A percentile compares a stretch with the other conserved stretches of the same genome.
These are phyloP conservation scores for Leishmania aethiopica DNA, from an alignment of 208 protist genomes.

Conservation along the genomic window DNA sequence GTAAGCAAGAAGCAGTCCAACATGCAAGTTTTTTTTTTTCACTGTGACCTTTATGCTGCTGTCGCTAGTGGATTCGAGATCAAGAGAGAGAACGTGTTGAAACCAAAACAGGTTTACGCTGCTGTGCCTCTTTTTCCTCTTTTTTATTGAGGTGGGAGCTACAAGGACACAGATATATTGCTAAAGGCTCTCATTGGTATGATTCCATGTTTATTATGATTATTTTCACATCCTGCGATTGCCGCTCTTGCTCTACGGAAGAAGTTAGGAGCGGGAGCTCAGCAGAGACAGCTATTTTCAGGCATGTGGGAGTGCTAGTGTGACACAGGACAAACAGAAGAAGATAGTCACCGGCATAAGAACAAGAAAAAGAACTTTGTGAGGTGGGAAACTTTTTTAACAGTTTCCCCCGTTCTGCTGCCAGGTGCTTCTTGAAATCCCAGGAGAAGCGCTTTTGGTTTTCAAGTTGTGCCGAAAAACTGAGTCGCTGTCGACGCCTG, in stretches of 20 bases:
- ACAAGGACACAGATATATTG: neutral
- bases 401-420: neutral
- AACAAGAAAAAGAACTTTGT: neutral
- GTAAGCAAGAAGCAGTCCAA: neutral
- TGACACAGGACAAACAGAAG: neutral
- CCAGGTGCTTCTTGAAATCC: neutral
- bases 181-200: neutral
- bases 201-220: neutral
- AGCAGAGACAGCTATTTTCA: neutral
- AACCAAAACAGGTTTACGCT: neutral
- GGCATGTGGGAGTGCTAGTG: neutral
- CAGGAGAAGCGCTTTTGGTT: neutral
- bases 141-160: neutral
- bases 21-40: neutral
- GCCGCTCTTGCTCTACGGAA: neutral
- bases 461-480: neutral
- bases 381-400: neutral
- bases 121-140: neutral
- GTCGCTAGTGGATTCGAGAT: neutral
- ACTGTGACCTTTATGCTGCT: neutral
- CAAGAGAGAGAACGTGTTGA: no score
- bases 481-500: neutral
- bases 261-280: neutral
- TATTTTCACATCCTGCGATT: neutral
- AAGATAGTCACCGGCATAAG: neutral